phyloP scores from a whole-genome alignment of 2,329 filamentous ascomycete genomes.

The Cordyceps pruinosa region DNA sequence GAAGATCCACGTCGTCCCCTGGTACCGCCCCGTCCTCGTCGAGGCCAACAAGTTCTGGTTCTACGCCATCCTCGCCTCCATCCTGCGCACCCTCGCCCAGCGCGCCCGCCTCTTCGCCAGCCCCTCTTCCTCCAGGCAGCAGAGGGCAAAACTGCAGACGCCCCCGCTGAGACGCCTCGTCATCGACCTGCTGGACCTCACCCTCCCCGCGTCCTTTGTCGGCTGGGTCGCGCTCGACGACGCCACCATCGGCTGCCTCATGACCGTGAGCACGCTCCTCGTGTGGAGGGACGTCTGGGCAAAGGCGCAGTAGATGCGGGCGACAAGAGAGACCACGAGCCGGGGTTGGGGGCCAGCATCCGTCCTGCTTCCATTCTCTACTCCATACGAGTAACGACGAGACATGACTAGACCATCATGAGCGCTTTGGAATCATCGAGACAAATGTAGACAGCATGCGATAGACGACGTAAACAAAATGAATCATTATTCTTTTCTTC shows the following conservation, averaged over 20 bases:
- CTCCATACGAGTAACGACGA: no score
- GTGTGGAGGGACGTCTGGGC: conserved; percentile 11
- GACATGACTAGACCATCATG: background rate
- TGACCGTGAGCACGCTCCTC: conserved; percentile 11
- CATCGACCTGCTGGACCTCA: conserved; percentile 6
- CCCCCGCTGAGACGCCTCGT: conserved; percentile 1
- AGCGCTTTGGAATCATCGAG: background rate
- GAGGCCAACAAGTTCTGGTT: conserved; percentile 15
- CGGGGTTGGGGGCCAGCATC: background rate
- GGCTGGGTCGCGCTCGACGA: conserved; percentile 10
- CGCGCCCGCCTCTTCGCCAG: background rate
- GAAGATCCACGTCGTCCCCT: conserved; percentile 10
- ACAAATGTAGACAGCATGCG: background rate
- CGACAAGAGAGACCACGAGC: no score
- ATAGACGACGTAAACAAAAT: background rate
- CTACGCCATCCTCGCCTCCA: conserved; percentile 13
- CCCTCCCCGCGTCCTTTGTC: conserved; percentile 11
- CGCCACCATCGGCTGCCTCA: conserved; percentile 4
- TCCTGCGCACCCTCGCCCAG: background rate
- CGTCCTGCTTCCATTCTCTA: no score
- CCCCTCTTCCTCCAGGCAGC: background rate
- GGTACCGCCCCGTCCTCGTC: conserved; percentile 9
- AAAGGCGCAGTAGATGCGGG: conserved; percentile 3
- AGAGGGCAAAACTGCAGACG: background rate
- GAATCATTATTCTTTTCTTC: conserved; percentile 3